phyloP scores from a whole-genome alignment of 2,329 filamentous ascomycete genomes.

The Fusarium torulosum region DNA sequence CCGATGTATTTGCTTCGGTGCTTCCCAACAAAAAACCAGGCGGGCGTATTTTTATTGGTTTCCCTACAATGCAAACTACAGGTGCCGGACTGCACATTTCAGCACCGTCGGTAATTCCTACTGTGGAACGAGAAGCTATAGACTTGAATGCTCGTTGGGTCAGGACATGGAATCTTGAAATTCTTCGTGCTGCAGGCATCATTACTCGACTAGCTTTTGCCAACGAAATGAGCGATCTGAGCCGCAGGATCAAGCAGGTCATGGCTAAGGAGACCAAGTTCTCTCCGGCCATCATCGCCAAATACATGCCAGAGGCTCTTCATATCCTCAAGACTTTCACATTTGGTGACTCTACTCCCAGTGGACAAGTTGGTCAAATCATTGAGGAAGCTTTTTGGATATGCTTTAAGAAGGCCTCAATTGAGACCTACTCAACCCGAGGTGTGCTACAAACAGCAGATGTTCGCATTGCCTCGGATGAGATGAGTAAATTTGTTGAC shows the following conservation, averaged over 20 bases:
- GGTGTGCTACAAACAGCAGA: slow-evolving; percentile 87
- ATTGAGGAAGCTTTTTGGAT: slow-evolving; percentile 98
- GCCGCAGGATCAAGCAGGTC: slow-evolving; percentile 66
- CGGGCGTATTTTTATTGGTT: slow-evolving; percentile 95
- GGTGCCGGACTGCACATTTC: slow-evolving; percentile 94
- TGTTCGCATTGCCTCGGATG: slow-evolving; percentile 80
- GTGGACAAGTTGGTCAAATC: slow-evolving; percentile 82
- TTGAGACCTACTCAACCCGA: slow-evolving; percentile 89
- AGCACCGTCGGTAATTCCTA: slow-evolving; percentile 95
- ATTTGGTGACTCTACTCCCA: slow-evolving; percentile 91
- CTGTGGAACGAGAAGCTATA: slow-evolving; percentile 95
- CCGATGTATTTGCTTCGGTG: slow-evolving; percentile 90
- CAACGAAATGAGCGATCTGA: slow-evolving; percentile 85
- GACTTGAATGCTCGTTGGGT: slow-evolving; percentile 97
- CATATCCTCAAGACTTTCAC: slow-evolving; percentile 90
- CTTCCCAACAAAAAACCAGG: slow-evolving; percentile 84
- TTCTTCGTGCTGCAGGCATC: slow-evolving; percentile 90
- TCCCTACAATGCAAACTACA: slow-evolving; percentile 97
- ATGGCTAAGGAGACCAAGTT: slow-evolving; percentile 64
- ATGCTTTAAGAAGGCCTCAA: slow-evolving; percentile 82
- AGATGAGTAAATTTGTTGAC: slow-evolving; percentile 79
- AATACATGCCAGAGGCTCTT: slow-evolving; percentile 80
- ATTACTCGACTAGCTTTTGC: slow-evolving; percentile 89
- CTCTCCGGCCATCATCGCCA: slow-evolving; percentile 72
- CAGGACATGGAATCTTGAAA: slow-evolving; percentile 93